Evolutionary conservation across 1,139 yeast genomes (phyloP), one percentile per base, ranked within the genome.

Genomic region (Hansenula anomala): DNA sequence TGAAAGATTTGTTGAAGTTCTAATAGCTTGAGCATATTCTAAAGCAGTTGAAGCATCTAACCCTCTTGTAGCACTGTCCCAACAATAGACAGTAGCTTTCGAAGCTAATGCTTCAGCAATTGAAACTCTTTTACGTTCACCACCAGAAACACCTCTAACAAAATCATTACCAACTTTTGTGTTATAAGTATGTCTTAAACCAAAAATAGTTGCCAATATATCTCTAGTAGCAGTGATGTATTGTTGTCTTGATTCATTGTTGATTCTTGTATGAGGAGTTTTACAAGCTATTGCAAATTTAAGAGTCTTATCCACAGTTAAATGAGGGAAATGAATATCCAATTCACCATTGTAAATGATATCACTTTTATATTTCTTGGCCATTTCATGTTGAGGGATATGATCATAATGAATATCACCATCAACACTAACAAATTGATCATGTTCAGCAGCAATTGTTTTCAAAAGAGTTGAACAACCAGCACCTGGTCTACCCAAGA

Each of bases 121-220:
- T 6, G 90, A 81, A 19, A 84, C 92, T 61, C 94, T 79, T 62
- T 83, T 83, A 51, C 92, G 71, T 63, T 84, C 92, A 64, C 94
- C 94, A 52, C 94, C 94, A 33, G 90, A 81, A 27, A 84, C 86
- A 61, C 94, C 94, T 54, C 90, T 73, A 33, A 83, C 73, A 41
- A 71, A 75, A 52, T 82, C 87, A 54, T 78, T 73, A 41, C 90
- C 90, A 26, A 82, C 89, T 48, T 74, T 72, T 23, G 89, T 80
- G 55, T 80, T 70, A 45, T 73, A 69, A n/a, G 86, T 80, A 52
- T 81, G 88, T 31, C 73, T 63, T 36, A 82, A 65, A 23, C 83
- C 83, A 46, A 73, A 76, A 22, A 71, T 62, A 0, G 80, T 73
- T 10, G 73, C 74, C 44, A 71, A 64, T 32, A 77, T 50, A 42